A percentile compares a stretch with the other conserved stretches of the same genome.
Evolutionary conservation across 1,284 basidiomycete species (phyloP).

Genomic region (Cryptococcus sp.): DNA sequence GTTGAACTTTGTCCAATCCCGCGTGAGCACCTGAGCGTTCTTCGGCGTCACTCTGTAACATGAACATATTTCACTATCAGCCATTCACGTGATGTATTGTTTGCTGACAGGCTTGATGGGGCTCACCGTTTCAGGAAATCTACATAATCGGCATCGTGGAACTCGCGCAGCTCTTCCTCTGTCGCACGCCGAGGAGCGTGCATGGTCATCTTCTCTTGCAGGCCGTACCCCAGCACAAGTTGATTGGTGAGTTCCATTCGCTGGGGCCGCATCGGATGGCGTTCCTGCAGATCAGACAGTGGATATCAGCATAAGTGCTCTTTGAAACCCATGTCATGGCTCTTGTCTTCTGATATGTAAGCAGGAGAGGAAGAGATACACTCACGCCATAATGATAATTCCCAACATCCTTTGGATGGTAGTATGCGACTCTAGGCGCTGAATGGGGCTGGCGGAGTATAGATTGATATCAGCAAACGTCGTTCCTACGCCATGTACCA

Average conservation of each 20-base stretch:
- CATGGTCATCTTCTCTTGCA: conserved; percentile 95
- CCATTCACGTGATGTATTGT: background rate
- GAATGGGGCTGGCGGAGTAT: conserved; percentile 68
- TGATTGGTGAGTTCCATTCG: conserved; percentile 92
- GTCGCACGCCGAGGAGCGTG: conserved; percentile 88
- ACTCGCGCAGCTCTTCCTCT: conserved; percentile 82
- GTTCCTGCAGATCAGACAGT: conserved; percentile 63
- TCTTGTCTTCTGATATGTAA: background rate
- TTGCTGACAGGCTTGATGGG: background rate
- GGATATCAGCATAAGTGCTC: conserved; percentile 12
- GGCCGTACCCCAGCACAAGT: conserved; percentile 91
- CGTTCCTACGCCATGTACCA: no score
- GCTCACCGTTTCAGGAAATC: conserved; percentile 85
- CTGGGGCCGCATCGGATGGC: conserved; percentile 98
- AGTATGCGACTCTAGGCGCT: conserved; percentile 87
- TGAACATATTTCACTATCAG: background rate
- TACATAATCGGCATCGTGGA: conserved; percentile 91
- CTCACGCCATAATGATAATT: conserved; percentile 92
- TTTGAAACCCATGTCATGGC: background rate
- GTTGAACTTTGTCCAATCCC: conserved; percentile 78
- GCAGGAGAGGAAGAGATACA: conserved; percentile 10
- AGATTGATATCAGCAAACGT: no score
- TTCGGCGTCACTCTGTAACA: conserved; percentile 43
- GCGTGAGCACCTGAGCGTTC: conserved; percentile 59
- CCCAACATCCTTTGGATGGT: conserved; percentile 90